These are phyloP conservation scores for Holtermanniella nyarrowii DNA, from an alignment of 768 basidiomycete genomes.

Conservation along the genomic window DNA sequence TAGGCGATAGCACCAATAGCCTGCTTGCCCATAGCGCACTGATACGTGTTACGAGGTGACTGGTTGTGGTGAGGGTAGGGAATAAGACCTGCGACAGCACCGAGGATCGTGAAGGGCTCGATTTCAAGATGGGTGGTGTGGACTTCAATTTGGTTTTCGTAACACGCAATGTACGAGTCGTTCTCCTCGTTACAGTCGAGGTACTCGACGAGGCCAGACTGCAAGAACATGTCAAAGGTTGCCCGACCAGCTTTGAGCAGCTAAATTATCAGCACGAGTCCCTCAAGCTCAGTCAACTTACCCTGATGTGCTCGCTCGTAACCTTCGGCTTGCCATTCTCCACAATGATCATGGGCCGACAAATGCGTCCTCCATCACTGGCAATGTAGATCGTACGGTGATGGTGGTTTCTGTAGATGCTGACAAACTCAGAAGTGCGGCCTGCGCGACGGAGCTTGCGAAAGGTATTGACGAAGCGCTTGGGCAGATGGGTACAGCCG, in stretches of 20 bases:
- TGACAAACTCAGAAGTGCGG: constrained; percentile 88
- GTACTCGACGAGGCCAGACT: constrained; percentile 88
- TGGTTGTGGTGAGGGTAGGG: constrained; percentile 99
- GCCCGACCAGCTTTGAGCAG: constrained; percentile 66
- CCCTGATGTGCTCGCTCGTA: constrained; percentile 65
- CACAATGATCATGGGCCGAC: constrained; percentile 93
- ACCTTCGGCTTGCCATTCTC: constrained; percentile 70
- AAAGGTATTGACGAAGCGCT: constrained; percentile 79
- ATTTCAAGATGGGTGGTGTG: constrained; percentile 93
- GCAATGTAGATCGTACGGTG: constrained; percentile 92
- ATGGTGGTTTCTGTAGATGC: constrained; percentile 90
- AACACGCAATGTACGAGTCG: constrained; percentile 88
- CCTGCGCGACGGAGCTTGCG: constrained; percentile 84
- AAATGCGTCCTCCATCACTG: constrained; percentile 93
- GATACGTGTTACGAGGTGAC: constrained; percentile 97
- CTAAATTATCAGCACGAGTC: constrained; percentile 41
- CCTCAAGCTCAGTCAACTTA: constrained; percentile 41
- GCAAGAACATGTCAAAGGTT: constrained; percentile 88
- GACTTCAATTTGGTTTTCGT: constrained; percentile 72
- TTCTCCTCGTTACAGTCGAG: constrained; percentile 99
- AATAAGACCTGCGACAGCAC: constrained; percentile 94
- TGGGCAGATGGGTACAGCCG: constrained; percentile 76
- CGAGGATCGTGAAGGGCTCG: constrained; percentile 93
- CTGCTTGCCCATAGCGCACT: constrained; percentile 99
- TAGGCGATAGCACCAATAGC: constrained; percentile 97